Base-by-base conservation (phyloP, 768 basidiomycete species). In the Phanerochaete carnosa region DNA sequence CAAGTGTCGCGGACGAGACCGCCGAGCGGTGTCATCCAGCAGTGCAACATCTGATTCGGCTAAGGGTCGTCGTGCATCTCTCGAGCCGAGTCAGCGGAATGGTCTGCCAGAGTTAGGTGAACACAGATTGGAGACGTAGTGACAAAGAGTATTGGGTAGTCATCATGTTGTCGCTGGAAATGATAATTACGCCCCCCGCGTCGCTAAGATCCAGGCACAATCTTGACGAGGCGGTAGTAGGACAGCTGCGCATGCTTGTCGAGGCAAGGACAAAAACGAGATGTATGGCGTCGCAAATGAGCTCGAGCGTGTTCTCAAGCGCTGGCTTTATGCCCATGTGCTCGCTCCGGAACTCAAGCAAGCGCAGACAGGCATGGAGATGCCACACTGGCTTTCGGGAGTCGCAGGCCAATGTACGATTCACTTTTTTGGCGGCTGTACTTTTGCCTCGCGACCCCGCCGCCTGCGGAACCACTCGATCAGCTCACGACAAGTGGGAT, bases 11-110 rank as follows among this genome's bases (percentile, higher is more conserved):
- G 39, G 32, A 35, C 23, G 28, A 11, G 32, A 39, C 46, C 33
- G 22, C 28, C 22, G 49, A 32, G 16, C 22, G 19, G 59, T 60
- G 45, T 35, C 52, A 58, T 37, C 15, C 35, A n/a, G 30, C 55
- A 25, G 11, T 35, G 22, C 54, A 45, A 32, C 26, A 62, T 62
- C 61, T 45, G 60, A 61, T 51, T 55, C 29, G 22, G 49, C 61
- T 43, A 19, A n/a, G 23, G 35, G 54, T n/a, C 23, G 11, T 43
- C 54, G 43, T 55, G 54, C 33, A 32, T 19, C 45, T 25, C 47
- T 49, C 47, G 47, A 43, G 16, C 32, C 35, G 32, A 22, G 15
- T 55, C 33, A 16, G 19, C 39, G 39, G 39, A 43, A 43, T 19
- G 11, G 8, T 9, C 16, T 43, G 11, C 19, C 39, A 12, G 39